A percentile compares a stretch with the other conserved stretches of the same genome.
phyloP scores from a whole-genome alignment of 208 protist species.

The Perkinsela sp. region DNA sequence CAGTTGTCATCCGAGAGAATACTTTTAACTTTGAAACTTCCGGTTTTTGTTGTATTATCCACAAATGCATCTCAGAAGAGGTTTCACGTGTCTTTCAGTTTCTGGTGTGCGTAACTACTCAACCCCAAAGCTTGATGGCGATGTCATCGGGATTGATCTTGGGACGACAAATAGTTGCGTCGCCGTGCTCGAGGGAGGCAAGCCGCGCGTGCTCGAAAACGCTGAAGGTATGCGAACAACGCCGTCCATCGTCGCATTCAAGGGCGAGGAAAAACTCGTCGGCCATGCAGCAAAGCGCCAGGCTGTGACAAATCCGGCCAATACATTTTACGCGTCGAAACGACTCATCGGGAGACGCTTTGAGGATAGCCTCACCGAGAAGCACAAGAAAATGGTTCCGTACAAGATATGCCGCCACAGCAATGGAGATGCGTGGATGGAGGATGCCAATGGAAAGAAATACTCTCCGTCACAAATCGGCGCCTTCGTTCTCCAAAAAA shows the following conservation, averaged over 20 bases:
- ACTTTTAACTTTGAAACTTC: too few relatives aligned
- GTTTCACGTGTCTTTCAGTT: too few relatives aligned
- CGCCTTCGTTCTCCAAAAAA: slow-evolving; percentile 39
- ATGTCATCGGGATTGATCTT: slow-evolving; percentile 47
- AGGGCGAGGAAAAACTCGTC: slow-evolving; percentile 21
- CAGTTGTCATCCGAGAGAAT: too few relatives aligned
- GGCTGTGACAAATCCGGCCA: slow-evolving; percentile 14
- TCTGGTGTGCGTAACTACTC: too few relatives aligned
- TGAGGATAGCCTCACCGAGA: slow-evolving; percentile 13
- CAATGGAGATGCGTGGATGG: slow-evolving; percentile 82
- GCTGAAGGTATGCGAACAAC: slow-evolving; percentile 46
- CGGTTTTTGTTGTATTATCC: too few relatives aligned
- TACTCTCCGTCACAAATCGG: slow-evolving; percentile 24
- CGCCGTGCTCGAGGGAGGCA: slow-evolving; percentile 15
- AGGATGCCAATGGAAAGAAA: slow-evolving; percentile 14
- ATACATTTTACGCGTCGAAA: slow-evolving; percentile 59
- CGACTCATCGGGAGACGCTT: slow-evolving; percentile 25
- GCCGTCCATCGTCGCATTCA: slow-evolving; percentile 47
- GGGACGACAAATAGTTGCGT: slow-evolving; percentile 46
- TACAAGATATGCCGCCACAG: slow-evolving; percentile 79
- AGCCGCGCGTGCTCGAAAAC: slow-evolving; percentile 23
- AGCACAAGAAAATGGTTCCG: slow-evolving; percentile 42
- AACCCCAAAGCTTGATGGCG: slow-evolving; percentile 20
- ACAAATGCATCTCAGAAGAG: too few relatives aligned
- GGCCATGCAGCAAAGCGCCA: slow-evolving; percentile 34